phyloP scores from a whole-genome alignment of 2,329 filamentous ascomycete genomes.

The Monilinia vaccinii-corymbosi region DNA sequence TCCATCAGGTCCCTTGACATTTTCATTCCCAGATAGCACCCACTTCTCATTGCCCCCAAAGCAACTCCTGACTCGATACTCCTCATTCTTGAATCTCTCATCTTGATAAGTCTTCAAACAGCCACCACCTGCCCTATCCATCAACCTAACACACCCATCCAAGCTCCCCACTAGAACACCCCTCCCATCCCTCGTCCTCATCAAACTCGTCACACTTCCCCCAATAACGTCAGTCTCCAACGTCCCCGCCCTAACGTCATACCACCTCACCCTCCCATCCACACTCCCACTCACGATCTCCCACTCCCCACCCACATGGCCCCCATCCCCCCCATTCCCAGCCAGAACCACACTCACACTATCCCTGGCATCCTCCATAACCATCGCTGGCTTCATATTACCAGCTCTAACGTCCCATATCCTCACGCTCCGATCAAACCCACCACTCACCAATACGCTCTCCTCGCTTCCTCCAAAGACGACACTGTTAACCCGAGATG shows the following conservation, averaged over 20 bases:
- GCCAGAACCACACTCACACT: conserved; percentile 40
- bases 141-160: conserved; percentile 67
- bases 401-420: conserved; percentile 58
- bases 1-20: conserved; percentile 16
- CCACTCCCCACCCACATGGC: conserved; percentile 57
- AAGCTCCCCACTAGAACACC: conserved; percentile 66
- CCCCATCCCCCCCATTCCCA: conserved; percentile 45
- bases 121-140: conserved; percentile 68
- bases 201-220: conserved; percentile 65
- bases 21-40: conserved; percentile 74
- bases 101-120: conserved; percentile 64
- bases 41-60: conserved; percentile 69
- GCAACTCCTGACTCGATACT: conserved; percentile 31
- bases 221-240: conserved; percentile 63
- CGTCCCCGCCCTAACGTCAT: conserved; percentile 72
- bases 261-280: conserved; percentile 71
- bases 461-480: conserved; percentile 71
- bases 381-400: conserved; percentile 57
- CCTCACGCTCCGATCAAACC: conserved; percentile 66
- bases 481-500: conserved; percentile 62
- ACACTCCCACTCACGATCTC: conserved; percentile 70
- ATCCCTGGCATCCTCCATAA: conserved; percentile 64
- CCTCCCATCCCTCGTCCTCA: conserved; percentile 61
- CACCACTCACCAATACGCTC: conserved; percentile 60
- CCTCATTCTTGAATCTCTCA: conserved; percentile 34